Percentiles rank a stretch among this genome's conserved stretches.
Evolutionary conservation across 768 basidiomycete species (phyloP).

Genomic region (Infundibulicybe gibba): DNA sequence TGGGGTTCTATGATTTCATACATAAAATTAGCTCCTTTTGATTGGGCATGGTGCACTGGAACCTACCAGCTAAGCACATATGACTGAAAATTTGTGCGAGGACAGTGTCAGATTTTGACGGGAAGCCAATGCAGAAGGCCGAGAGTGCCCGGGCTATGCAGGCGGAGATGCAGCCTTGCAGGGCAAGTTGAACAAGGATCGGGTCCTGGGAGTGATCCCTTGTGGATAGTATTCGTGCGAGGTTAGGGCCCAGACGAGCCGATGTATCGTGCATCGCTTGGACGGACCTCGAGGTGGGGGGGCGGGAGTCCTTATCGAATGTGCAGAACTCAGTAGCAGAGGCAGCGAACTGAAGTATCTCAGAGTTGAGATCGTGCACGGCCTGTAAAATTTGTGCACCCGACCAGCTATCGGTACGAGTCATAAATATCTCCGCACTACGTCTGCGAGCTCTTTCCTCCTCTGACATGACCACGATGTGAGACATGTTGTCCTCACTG

Average conservation of each 20-base stretch:
- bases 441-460: conserved; percentile 58
- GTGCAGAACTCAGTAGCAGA: conserved; percentile 67
- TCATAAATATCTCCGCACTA: conserved; percentile 65
- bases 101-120: conserved; percentile 64
- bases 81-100: conserved; percentile 58
- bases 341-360: conserved; percentile 78
- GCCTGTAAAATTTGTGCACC: conserved; percentile 78
- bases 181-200: conserved; percentile 69
- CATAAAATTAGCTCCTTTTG: conserved; percentile 3
- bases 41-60: not conserved
- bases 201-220: conserved; percentile 75
- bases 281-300: conserved; percentile 33
- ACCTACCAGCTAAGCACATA: conserved; percentile 52
- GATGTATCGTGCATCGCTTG: conserved; percentile 59
- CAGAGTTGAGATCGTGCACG: conserved; percentile 75
- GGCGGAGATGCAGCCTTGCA: conserved; percentile 68
- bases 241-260: conserved; percentile 57
- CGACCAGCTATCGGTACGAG: conserved; percentile 71
- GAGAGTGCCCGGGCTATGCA: conserved; percentile 66
- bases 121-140: conserved; percentile 72
- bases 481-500: conserved; percentile 10
- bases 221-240: conserved; percentile 56
- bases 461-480: conserved; percentile 20
- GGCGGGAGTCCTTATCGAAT: conserved; percentile 38
- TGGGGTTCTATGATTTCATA: conserved; percentile 55